These are phyloP conservation scores for Hemisphaericaspora subhashii DNA, from an alignment of 1,139 yeast species.

Conservation along the genomic window DNA sequence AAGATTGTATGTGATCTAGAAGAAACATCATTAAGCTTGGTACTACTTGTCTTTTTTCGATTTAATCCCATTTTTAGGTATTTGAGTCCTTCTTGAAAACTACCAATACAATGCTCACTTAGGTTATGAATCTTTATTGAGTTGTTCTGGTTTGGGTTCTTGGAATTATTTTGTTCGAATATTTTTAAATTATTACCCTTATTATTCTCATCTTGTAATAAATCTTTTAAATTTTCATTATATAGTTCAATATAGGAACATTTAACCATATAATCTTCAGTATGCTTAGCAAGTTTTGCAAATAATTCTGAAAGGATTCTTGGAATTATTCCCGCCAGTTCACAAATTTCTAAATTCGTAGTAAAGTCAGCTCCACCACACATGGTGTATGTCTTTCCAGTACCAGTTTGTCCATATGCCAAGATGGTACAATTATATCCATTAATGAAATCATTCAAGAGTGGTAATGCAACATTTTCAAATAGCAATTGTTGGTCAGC, in stretches of 20 bases:
- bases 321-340: constrained; percentile 67
- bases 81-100: constrained; percentile 54
- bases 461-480: constrained; percentile 62
- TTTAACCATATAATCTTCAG: constrained; percentile 56
- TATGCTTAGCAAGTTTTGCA: constrained; percentile 31
- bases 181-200: constrained; percentile 48
- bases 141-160: constrained; percentile 5
- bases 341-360: constrained; percentile 13
- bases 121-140: constrained; percentile 50
- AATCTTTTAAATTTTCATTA: constrained; percentile 69
- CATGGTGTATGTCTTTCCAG: constrained; percentile 90
- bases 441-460: constrained; percentile 60
- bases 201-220: constrained; percentile 47
- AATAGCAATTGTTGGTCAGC: constrained; percentile 63
- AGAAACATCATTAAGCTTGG: constrained; percentile 67
- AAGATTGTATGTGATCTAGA: constrained; percentile 76
- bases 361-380: constrained; percentile 29
- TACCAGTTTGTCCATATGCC: constrained; percentile 90
- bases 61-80: constrained; percentile 55
- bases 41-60: constrained; percentile 63
- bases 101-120: constrained; percentile 53
- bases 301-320: constrained; percentile 59
- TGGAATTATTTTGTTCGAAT: constrained; percentile 36
- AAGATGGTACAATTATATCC: constrained; percentile 80
- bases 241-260: constrained; percentile 74